A percentile compares a stretch with the other conserved stretches of the same genome.
Conservation (phyloP, 306 rosid species). For the Acacia crassicarpa region DNA sequence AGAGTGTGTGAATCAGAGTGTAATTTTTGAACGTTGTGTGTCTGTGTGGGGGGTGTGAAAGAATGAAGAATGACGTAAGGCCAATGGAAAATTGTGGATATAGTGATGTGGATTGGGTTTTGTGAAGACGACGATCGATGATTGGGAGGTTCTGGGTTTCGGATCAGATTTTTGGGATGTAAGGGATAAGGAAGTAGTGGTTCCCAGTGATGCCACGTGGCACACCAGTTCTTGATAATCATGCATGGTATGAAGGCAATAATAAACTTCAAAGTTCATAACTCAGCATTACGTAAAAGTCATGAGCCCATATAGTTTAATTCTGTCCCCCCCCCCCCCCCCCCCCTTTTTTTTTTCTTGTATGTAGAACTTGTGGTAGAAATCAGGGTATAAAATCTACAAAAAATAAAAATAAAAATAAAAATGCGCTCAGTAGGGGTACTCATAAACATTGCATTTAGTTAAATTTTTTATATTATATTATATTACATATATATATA, state of each 20-base stretch:
- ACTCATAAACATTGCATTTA: background rate
- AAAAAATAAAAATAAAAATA: too few relatives aligned
- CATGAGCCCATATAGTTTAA: background rate
- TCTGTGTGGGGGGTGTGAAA: background rate
- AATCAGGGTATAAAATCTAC: too few relatives aligned
- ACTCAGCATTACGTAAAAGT: background rate
- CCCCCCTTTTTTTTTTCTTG: too few relatives aligned
- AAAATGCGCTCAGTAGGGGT: background rate
- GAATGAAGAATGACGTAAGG: constrained; percentile 7
- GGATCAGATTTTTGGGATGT: constrained; percentile 18
- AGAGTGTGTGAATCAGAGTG: background rate
- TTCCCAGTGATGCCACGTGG: constrained; percentile 64
- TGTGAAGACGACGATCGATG: constrained; percentile 38
- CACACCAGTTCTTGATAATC: background rate
- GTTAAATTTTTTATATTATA: background rate
- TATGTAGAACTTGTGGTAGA: background rate
- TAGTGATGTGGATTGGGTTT: background rate
- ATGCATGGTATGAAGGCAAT: background rate
- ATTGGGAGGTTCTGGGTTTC: constrained; percentile 11
- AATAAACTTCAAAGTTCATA: too few relatives aligned
- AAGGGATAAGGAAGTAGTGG: constrained; percentile 23
- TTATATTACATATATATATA: too few relatives aligned
- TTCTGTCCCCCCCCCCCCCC: too few relatives aligned
- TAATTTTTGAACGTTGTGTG: background rate
- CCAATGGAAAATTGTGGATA: constrained; percentile 29